phyloP scores from a whole-genome alignment of 2,329 filamentous ascomycete genomes.

The Rhynchosporium agropyri region DNA sequence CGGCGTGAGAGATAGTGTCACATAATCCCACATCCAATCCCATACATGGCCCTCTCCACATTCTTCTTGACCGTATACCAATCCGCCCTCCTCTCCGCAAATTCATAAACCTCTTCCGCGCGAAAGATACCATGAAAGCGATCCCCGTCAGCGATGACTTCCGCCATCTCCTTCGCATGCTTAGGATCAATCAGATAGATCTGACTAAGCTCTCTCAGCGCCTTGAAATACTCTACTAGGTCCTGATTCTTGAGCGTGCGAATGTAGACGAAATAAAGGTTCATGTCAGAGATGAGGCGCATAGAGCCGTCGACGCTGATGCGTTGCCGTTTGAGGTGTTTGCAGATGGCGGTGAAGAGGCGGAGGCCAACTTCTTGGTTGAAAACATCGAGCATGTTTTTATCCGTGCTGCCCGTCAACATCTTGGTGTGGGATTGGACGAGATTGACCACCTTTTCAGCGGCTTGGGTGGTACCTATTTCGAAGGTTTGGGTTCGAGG shows the following conservation, averaged over 20 bases:
- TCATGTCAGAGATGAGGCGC: constrained; percentile 95
- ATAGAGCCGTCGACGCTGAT: constrained; percentile 88
- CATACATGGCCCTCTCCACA: constrained; percentile 97
- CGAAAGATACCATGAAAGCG: constrained; percentile 91
- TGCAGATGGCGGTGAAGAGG: constrained; percentile 89
- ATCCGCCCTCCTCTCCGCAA: constrained; percentile 88
- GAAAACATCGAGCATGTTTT: constrained; percentile 97
- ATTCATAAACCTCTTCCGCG: constrained; percentile 97
- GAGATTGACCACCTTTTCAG: constrained; percentile 78
- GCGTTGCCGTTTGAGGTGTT: constrained; percentile 95
- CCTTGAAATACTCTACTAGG: constrained; percentile 86
- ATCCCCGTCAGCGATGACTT: constrained; percentile 88
- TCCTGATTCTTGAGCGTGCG: constrained; percentile 80
- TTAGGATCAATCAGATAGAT: constrained; percentile 89
- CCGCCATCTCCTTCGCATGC: constrained; percentile 92
- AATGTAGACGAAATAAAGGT: constrained; percentile 86
- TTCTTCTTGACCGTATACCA: constrained; percentile 89
- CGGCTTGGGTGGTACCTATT: constrained; percentile 77
- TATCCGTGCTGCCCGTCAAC: constrained; percentile 93
- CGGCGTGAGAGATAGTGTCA: constrained; percentile 47
- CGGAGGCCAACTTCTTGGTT: constrained; percentile 95
- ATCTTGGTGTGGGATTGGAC: constrained; percentile 89
- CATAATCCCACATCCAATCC: constrained; percentile 86
- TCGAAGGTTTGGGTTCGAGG: constrained; percentile 48
- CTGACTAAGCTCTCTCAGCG: constrained; percentile 87